Evolutionary conservation across 768 basidiomycete species (phyloP).

Genomic region (Tylopilus cervinicoccineus): DNA sequence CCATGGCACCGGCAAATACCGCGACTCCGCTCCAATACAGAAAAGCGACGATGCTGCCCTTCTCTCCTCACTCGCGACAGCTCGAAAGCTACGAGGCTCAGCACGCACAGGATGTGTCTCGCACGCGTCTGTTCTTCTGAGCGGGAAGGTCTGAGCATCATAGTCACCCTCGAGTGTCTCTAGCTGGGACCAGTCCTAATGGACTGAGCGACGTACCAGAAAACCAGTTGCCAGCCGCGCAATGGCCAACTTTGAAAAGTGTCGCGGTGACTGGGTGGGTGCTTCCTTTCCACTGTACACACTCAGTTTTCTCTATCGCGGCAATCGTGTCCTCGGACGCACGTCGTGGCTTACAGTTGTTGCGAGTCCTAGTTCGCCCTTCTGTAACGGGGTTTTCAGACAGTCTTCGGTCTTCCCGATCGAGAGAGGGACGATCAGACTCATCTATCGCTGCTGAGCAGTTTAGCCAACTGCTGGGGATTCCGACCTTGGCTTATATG

Average conservation of each 20-base stretch:
- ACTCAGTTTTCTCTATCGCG: slow-evolving; percentile 21
- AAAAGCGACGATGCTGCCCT: background rate
- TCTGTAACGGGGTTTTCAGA: slow-evolving; percentile 3
- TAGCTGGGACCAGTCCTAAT: slow-evolving; percentile 23
- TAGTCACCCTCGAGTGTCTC: slow-evolving; percentile 28
- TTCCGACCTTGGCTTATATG: background rate
- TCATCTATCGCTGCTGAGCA: background rate
- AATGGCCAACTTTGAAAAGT: slow-evolving; percentile 24
- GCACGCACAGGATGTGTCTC: slow-evolving; percentile 20
- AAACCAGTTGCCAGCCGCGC: slow-evolving; percentile 18
- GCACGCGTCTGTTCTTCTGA: slow-evolving; percentile 24
- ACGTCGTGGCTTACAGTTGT: slow-evolving; percentile 2
- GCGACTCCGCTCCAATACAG: slow-evolving; percentile 18
- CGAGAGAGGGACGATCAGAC: slow-evolving; percentile 3
- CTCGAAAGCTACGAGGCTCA: slow-evolving; percentile 30
- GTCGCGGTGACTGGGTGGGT: slow-evolving; percentile 28
- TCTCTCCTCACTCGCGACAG: slow-evolving; percentile 15
- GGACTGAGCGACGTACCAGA: slow-evolving; percentile 29
- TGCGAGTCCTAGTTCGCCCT: fast-evolving
- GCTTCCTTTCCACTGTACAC: background rate
- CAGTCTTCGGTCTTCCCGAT: background rate
- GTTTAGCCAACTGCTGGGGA: background rate
- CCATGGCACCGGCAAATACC: slow-evolving; percentile 8
- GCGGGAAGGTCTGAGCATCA: slow-evolving; percentile 30
- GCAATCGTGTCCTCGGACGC: slow-evolving; percentile 12